phyloP scores from a whole-genome alignment of 768 basidiomycete species.

The Mycena amicta region DNA sequence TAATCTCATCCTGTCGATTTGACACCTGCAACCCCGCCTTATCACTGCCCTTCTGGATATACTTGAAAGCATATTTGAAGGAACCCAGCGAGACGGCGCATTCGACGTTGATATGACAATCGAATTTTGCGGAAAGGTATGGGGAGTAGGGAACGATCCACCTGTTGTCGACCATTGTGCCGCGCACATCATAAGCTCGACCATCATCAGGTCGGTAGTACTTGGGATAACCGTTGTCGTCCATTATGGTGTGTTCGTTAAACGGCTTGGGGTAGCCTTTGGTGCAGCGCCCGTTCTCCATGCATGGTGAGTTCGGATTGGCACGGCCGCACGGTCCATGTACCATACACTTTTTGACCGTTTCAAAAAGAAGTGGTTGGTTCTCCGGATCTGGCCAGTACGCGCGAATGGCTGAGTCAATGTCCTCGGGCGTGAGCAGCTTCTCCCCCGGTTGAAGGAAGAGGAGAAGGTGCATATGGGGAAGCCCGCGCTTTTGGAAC shows the following conservation, averaged over 20 bases:
- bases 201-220: conserved; percentile 29
- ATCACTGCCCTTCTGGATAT: background rate
- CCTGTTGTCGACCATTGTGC: conserved; percentile 24
- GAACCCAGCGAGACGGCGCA: conserved; percentile 31
- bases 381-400: conserved; percentile 35
- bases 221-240: conserved; percentile 37
- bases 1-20: conserved; percentile 36
- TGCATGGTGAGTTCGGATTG: conserved; percentile 37
- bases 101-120: conserved; percentile 47
- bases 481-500: conserved; percentile 47
- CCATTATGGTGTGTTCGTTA: conserved; percentile 27
- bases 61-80: conserved; percentile 10
- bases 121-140: background rate
- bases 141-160: conserved; percentile 39
- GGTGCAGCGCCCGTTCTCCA: background rate
- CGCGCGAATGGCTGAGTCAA: conserved; percentile 38
- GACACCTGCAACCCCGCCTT: background rate
- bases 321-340: conserved; percentile 31
- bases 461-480: conserved; percentile 46
- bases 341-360: conserved; percentile 39
- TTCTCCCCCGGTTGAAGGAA: conserved; percentile 26
- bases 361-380: conserved; percentile 23
- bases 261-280: background rate
- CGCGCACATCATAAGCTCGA: background rate
- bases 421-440: conserved; percentile 17